phyloP scores from a whole-genome alignment of 257 asterid species.

The Nicotiana undulata region DNA sequence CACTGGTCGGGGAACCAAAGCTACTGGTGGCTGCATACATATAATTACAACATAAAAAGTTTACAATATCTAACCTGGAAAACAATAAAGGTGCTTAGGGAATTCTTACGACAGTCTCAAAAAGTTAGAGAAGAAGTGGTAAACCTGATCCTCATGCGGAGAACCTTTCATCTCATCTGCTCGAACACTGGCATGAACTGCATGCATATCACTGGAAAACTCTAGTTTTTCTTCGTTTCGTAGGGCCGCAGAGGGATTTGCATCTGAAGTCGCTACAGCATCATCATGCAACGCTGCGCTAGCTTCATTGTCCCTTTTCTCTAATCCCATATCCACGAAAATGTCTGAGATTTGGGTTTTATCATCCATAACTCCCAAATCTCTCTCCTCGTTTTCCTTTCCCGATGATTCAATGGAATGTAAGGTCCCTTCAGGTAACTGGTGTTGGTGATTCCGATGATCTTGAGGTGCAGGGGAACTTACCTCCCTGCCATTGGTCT shows the following conservation, averaged over 20 bases:
- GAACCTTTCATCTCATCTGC: constrained; percentile 19
- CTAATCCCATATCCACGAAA: constrained; percentile 7
- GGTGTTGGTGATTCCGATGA: neutral
- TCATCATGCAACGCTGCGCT: constrained; percentile 10
- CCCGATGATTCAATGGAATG: neutral
- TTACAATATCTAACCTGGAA: neutral
- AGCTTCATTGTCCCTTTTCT: constrained; percentile 13
- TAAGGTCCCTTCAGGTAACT: neutral
- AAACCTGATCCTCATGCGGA: constrained; percentile 12
- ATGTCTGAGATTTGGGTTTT: constrained; percentile 11
- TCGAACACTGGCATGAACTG: constrained; percentile 13
- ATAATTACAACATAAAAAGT: neutral
- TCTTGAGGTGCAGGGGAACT: constrained; percentile 19
- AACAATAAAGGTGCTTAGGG: neutral
- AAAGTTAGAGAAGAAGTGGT: neutral
- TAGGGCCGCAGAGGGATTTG: constrained; percentile 7
- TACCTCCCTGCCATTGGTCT: constrained; percentile 22
- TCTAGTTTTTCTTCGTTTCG: constrained; percentile 25
- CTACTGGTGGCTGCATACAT: constrained; percentile 32
- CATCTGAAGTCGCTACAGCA: constrained; percentile 9
- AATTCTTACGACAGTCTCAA: neutral
- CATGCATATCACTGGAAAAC: constrained; percentile 15
- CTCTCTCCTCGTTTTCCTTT: constrained; percentile 23
- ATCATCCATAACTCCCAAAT: constrained; percentile 3
- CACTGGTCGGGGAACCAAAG: constrained; percentile 22